A percentile compares a stretch with the other conserved stretches of the same genome.
Evolutionary conservation across 2,329 filamentous ascomycete species (phyloP).

Genomic region (Pseudogymnoascus sp.): DNA sequence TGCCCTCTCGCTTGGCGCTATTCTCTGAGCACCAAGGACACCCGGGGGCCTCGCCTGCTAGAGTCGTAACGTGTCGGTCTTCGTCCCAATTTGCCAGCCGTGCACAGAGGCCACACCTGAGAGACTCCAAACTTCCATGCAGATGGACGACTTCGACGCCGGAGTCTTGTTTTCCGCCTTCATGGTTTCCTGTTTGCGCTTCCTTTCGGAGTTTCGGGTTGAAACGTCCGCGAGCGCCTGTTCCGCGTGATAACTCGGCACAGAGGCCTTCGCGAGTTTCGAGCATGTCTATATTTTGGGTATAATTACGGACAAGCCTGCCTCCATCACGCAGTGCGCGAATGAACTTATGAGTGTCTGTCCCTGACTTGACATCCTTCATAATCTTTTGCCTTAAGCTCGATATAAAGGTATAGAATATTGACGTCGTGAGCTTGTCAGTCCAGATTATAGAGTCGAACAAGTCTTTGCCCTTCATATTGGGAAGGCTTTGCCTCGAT

Average conservation of each 20-base stretch:
- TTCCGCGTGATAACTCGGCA: constrained; percentile 54
- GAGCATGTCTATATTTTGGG: constrained; percentile 68
- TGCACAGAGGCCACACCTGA: constrained; percentile 58
- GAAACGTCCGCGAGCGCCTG: constrained; percentile 55
- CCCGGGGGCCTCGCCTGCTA: constrained; percentile 58
- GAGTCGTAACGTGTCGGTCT: constrained; percentile 34
- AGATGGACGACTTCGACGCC: constrained; percentile 52
- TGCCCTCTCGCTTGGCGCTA: constrained; percentile 54
- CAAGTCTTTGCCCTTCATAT: constrained; percentile 63
- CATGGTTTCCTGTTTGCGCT: constrained; percentile 27
- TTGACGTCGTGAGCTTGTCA: constrained; percentile 58
- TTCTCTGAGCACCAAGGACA: constrained; percentile 60
- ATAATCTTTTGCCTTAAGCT: constrained; percentile 57
- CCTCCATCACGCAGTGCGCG: constrained; percentile 58
- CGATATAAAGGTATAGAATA: constrained; percentile 67
- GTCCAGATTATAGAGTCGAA: constrained; percentile 67
- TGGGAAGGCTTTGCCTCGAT: constrained; percentile 37
- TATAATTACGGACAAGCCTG: constrained; percentile 65
- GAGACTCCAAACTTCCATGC: constrained; percentile 58
- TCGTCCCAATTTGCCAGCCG: constrained; percentile 52
- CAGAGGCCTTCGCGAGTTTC: constrained; percentile 63
- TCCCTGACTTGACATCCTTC: constrained; percentile 50
- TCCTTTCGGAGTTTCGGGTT: constrained; percentile 39
- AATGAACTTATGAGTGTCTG: constrained; percentile 62
- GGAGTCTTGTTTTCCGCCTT: constrained; percentile 19